A percentile compares a stretch with the other conserved stretches of the same genome.
Conservation (phyloP, 1,139 yeast species). For the Blastobotrys buckinghamii region DNA sequence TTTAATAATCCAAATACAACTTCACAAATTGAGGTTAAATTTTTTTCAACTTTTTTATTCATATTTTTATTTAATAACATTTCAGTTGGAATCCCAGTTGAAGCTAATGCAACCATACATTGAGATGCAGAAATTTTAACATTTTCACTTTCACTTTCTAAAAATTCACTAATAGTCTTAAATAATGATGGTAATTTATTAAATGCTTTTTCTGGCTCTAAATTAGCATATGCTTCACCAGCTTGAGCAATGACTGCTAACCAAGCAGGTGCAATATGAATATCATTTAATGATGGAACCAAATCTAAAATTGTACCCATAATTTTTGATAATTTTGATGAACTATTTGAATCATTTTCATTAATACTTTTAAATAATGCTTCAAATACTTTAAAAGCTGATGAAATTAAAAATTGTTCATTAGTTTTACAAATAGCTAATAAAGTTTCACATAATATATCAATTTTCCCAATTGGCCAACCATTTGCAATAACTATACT, state of each 20-base stretch:
- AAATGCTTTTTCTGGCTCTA: constrained; percentile 55
- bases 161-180: constrained; percentile 51
- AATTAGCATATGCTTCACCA: constrained; percentile 56
- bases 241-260: constrained; percentile 91
- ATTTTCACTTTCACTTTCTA: constrained; percentile 61
- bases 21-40: constrained; percentile 48
- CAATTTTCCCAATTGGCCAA: constrained; percentile 73
- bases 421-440: constrained; percentile 73
- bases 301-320: constrained; percentile 69
- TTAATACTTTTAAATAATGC: constrained; percentile 74
- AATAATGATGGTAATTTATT: constrained; percentile 52
- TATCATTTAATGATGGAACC: constrained; percentile 75
- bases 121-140: constrained; percentile 77
- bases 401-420: constrained; percentile 74
- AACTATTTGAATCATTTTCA: constrained; percentile 45
- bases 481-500: constrained; percentile 66
- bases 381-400: constrained; percentile 83
- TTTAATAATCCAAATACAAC: constrained; percentile 52
- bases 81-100: constrained; percentile 59
- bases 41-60: constrained; percentile 48
- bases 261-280: constrained; percentile 91
- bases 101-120: constrained; percentile 71
- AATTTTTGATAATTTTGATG: constrained; percentile 50
- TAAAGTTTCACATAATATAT: constrained; percentile 67
- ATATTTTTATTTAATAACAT: constrained; percentile 44